phyloP scores from a whole-genome alignment of 805 yeast genomes.

The Ogataea wickerhamii region DNA sequence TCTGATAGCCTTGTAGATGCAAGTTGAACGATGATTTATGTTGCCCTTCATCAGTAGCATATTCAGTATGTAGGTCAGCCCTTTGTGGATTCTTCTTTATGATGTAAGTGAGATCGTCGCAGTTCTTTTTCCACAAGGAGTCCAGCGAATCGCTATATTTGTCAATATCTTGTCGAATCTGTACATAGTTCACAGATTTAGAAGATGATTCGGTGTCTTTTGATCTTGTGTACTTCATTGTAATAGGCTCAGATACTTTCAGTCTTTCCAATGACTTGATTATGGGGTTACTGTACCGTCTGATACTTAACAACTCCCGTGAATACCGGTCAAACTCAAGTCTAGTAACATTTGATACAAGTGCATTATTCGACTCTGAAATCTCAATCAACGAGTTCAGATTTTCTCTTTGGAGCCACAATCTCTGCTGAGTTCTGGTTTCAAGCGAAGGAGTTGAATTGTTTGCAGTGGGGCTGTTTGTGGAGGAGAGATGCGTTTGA shows the following conservation, averaged over 20 bases:
- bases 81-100: conserved; percentile 5
- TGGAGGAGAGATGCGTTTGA: neutral
- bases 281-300: conserved; percentile 69
- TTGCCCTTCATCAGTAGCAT: neutral
- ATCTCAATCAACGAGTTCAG: conserved; percentile 60
- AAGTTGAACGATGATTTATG: neutral
- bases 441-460: conserved; percentile 29
- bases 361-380: conserved; percentile 25
- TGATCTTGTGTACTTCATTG: conserved; percentile 9
- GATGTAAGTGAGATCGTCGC: conserved; percentile 11
- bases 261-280: conserved; percentile 57
- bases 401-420: conserved; percentile 77
- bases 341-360: conserved; percentile 44
- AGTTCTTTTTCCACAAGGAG: conserved; percentile 18
- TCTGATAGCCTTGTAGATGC: neutral
- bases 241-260: conserved; percentile 19
- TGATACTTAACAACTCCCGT: conserved; percentile 65
- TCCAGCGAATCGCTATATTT: conserved; percentile 11
- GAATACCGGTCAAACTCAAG: conserved; percentile 78
- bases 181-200: neutral
- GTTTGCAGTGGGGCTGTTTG: neutral
- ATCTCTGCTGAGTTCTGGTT: conserved; percentile 76
- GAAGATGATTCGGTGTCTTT: conserved; percentile 4
- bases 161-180: conserved; percentile 11
- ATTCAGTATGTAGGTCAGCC: neutral